A percentile compares a stretch with the other conserved stretches of the same genome.
Evolutionary conservation across 768 basidiomycete species (phyloP).

Genomic region (Tricholoma sp.): DNA sequence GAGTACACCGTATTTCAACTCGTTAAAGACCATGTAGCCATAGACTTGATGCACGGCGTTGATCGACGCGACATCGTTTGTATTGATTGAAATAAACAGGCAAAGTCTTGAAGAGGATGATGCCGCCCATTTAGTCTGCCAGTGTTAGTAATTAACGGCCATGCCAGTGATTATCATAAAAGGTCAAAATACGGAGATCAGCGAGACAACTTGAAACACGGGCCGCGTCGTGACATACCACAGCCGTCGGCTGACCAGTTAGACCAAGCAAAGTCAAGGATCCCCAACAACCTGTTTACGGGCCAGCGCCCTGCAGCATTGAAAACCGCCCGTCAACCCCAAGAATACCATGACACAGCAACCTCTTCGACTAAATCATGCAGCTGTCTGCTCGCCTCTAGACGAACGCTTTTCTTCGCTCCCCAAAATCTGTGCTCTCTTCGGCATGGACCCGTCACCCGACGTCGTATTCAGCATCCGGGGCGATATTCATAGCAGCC

Average conservation of each 20-base stretch:
- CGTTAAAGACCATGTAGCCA: conserved; percentile 14
- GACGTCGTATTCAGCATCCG: neutral
- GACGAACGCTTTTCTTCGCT: neutral
- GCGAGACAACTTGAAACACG: neutral
- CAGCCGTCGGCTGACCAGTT: neutral
- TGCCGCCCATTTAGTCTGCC: neutral
- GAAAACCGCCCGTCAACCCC: neutral
- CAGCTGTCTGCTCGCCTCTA: neutral
- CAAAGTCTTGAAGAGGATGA: neutral
- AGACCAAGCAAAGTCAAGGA: neutral
- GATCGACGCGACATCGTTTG: neutral
- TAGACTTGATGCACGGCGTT: conserved; percentile 11
- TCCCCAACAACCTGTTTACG: neutral
- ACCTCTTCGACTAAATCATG: neutral
- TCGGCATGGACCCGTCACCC: neutral
- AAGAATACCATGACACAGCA: neutral
- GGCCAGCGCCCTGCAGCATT: neutral
- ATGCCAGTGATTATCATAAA: neutral
- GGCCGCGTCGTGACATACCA: no score
- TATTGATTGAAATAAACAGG: neutral
- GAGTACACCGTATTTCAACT: conserved; percentile 13
- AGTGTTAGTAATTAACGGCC: neutral
- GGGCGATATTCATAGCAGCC: neutral
- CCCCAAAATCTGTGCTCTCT: neutral
- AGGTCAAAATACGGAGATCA: neutral